Evolutionary conservation across 441 rosid species (phyloP).

Genomic region (Jatropha multifida): DNA sequence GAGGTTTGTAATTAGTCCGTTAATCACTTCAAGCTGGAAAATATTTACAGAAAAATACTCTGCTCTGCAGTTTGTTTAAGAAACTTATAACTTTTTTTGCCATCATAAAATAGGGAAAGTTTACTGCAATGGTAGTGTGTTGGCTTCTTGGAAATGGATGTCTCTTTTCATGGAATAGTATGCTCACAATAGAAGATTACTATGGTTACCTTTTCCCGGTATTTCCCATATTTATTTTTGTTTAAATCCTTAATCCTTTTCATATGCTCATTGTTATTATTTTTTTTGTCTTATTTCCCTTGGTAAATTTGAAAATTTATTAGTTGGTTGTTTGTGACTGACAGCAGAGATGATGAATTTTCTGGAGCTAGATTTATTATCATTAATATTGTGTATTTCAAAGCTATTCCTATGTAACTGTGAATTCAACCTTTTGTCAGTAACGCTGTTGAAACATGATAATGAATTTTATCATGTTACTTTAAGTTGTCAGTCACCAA

Average conservation of each 20-base stretch:
- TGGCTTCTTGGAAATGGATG: conserved; percentile 73
- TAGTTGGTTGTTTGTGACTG: background rate
- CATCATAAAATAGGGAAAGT: conserved; percentile 44
- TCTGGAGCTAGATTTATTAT: background rate
- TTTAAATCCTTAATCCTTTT: background rate
- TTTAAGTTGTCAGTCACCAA: no score
- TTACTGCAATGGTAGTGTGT: conserved; percentile 46
- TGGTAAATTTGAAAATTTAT: background rate
- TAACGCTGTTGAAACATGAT: no score
- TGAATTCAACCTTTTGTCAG: background rate
- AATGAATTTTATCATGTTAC: no score
- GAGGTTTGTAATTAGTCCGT: conserved; percentile 33
- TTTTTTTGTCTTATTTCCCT: background rate
- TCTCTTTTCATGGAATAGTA: conserved; percentile 71
- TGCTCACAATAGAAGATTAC: conserved; percentile 64
- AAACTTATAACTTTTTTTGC: background rate
- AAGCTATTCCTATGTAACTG: background rate
- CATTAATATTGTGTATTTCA: background rate
- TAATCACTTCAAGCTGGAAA: background rate
- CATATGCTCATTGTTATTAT: background rate
- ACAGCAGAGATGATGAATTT: background rate
- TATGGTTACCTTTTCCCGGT: conserved; percentile 59
- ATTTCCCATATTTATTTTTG: conserved; percentile 13
- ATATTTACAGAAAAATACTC: background rate
- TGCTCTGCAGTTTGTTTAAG: background rate